Conservation (phyloP, 305 asterid genomes). For the Rubia tinctorum region DNA sequence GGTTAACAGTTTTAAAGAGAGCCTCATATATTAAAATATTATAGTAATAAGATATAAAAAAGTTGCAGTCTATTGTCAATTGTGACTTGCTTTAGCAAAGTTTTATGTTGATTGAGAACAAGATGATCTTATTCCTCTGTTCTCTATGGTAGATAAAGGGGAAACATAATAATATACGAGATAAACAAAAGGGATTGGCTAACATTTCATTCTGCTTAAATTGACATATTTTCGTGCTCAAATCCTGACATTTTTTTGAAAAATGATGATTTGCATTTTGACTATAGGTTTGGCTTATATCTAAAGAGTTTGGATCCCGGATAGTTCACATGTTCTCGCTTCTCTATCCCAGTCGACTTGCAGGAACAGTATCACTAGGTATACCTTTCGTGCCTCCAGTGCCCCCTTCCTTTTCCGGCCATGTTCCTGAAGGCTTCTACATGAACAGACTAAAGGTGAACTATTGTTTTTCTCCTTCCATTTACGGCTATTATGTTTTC, state of each 20-base stretch:
- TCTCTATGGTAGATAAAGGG: no score
- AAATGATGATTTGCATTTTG: background rate
- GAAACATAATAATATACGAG: no score
- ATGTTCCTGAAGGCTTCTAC: conserved; percentile 69
- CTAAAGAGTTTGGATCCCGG: background rate
- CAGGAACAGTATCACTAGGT: conserved; percentile 51
- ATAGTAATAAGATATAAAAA: no score
- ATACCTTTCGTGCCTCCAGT: conserved; percentile 48
- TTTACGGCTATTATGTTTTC: background rate
- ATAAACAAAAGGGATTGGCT: background rate
- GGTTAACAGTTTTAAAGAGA: background rate
- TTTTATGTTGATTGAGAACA: background rate
- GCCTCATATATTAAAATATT: background rate
- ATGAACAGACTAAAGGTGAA: conserved; percentile 39
- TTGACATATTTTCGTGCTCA: background rate
- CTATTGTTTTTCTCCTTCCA: background rate
- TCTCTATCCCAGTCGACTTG: conserved; percentile 49
- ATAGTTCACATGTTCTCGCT: conserved; percentile 36
- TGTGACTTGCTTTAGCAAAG: background rate
- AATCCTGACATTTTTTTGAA: background rate
- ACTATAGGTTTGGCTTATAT: conserved; percentile 49
- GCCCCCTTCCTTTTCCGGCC: conserved; percentile 14
- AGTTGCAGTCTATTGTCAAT: background rate
- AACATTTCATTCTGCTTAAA: background rate
- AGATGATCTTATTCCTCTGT: background rate